Evolutionary conservation across 2,329 filamentous ascomycete genomes (phyloP).

Genomic region (Fusarium sulawesiense): DNA sequence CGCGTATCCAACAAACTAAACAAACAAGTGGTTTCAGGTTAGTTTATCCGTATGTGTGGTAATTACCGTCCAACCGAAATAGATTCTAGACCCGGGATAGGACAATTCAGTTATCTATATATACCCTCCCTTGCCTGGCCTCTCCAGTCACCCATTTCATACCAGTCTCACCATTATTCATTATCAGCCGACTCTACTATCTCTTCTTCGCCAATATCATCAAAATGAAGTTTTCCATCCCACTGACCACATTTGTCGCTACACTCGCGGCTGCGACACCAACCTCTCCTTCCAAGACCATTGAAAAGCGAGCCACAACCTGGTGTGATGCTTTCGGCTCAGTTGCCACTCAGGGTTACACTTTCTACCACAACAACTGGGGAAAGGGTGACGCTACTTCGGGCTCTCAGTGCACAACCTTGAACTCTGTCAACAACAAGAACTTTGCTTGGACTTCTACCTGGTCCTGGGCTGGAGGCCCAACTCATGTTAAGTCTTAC

Average conservation of each 20-base stretch:
- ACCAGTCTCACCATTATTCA: background rate
- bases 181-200: background rate
- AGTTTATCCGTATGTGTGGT: background rate
- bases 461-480: conserved; percentile 56
- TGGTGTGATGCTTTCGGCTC: conserved; percentile 56
- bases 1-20: background rate
- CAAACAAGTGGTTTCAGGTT: background rate
- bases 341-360: conserved; percentile 55
- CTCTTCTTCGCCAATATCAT: background rate
- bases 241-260: background rate
- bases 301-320: conserved; percentile 51
- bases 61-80: background rate
- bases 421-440: conserved; percentile 50
- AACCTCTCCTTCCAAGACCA: conserved; percentile 38
- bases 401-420: conserved; percentile 56
- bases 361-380: conserved; percentile 66
- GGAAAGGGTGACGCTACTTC: conserved; percentile 51
- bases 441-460: conserved; percentile 56
- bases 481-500: conserved; percentile 57
- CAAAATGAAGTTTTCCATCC: background rate
- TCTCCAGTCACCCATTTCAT: background rate
- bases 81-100: background rate
- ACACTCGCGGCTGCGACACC: conserved; percentile 44
- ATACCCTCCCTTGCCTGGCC: background rate
- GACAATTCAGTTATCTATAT: background rate